phyloP scores from a whole-genome alignment of 306 rosid genomes.

The Vicia villosa region DNA sequence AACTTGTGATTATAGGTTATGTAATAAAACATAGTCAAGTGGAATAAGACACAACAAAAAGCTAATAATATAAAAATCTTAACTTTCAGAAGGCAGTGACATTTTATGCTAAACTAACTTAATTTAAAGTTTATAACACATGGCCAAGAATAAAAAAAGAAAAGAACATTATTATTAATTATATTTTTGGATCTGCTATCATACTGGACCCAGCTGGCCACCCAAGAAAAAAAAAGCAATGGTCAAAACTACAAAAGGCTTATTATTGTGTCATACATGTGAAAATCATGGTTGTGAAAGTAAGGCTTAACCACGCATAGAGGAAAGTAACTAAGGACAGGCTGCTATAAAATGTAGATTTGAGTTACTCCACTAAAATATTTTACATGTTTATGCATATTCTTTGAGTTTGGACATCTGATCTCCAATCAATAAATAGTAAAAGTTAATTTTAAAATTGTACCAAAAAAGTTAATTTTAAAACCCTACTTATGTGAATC shows the following conservation, averaged over 20 bases:
- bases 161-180: background rate
- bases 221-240: background rate
- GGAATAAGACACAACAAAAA: background rate
- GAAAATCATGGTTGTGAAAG: background rate
- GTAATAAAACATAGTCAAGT: background rate
- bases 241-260: background rate
- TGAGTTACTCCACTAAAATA: background rate
- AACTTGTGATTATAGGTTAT: no score
- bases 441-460: no score
- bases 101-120: background rate
- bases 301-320: background rate
- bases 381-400: background rate
- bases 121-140: background rate
- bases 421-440: background rate
- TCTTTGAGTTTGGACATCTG: background rate
- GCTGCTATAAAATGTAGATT: background rate
- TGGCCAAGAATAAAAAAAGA: background rate
- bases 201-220: constrained; percentile 1
- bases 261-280: background rate
- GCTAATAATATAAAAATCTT: background rate
- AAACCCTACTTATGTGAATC: no score
- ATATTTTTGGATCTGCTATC: background rate
- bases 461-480: no score
- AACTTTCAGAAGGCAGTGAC: background rate
- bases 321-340: background rate